A percentile compares a stretch with the other conserved stretches of the same genome.
These are phyloP conservation scores for Thinopyrum obtusiflorum DNA, from an alignment of 202 grass and related monocot species.

Conservation along the genomic window DNA sequence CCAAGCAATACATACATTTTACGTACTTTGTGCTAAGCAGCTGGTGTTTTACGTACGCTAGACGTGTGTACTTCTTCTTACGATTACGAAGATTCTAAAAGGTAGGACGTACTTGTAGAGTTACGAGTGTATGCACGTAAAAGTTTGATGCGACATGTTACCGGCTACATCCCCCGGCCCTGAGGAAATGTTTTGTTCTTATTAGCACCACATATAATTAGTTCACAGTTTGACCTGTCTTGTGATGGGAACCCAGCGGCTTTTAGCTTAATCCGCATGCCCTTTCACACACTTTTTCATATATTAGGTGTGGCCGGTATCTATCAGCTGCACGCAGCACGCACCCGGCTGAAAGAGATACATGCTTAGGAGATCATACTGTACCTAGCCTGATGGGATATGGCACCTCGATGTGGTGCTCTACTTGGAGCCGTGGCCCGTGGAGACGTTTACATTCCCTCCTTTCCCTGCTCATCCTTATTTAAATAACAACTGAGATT, in stretches of 20 bases:
- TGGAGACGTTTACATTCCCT: slow-evolving; percentile 36
- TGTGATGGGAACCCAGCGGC: neutral
- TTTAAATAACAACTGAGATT: neutral
- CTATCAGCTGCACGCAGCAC: neutral
- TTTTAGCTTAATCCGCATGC: neutral
- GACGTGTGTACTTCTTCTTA: no score
- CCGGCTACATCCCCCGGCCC: neutral
- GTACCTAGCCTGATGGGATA: slow-evolving; percentile 69
- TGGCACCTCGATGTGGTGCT: slow-evolving; percentile 47
- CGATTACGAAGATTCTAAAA: neutral
- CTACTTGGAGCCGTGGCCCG: slow-evolving; percentile 2
- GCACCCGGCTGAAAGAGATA: slow-evolving; percentile 46
- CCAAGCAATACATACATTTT: no score
- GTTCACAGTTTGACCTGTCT: neutral
- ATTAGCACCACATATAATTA: neutral
- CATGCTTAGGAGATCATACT: slow-evolving; percentile 60
- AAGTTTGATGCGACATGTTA: slow-evolving; percentile 12
- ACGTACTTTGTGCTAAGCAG: no score
- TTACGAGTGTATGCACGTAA: neutral
- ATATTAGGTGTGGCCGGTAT: slow-evolving; percentile 16
- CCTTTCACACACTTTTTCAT: neutral
- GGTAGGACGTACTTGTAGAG: neutral
- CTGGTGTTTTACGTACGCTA: no score
- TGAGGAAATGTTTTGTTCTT: slow-evolving; percentile 23
- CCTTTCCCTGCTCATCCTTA: slow-evolving; percentile 20